phyloP scores from a whole-genome alignment of 148 eudicot genomes.

The Rhododendron vialii region DNA sequence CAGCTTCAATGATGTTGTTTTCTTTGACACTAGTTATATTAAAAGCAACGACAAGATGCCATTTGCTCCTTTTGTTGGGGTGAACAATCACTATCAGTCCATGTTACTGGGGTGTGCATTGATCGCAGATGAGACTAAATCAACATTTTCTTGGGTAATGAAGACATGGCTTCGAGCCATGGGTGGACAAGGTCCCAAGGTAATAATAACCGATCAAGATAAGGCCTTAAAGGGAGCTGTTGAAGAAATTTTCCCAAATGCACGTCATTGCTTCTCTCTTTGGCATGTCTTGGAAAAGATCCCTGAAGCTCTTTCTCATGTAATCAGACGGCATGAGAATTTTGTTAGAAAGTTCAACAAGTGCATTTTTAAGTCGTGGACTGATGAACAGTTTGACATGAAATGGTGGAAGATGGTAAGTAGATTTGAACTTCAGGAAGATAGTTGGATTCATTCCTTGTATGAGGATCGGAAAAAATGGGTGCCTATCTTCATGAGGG shows the following conservation, averaged over 20 bases:
- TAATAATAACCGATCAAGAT: slow-evolving; percentile 47
- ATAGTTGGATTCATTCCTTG: slow-evolving; percentile 44
- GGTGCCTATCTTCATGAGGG: slow-evolving; percentile 44
- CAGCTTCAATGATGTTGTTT: slow-evolving; percentile 41
- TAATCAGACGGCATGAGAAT: slow-evolving; percentile 33
- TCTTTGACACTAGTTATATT: slow-evolving; percentile 40
- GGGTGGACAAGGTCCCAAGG: slow-evolving; percentile 46
- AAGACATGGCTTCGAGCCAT: slow-evolving; percentile 60
- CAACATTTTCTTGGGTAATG: slow-evolving; percentile 54
- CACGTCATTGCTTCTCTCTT: slow-evolving; percentile 50
- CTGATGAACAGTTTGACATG: slow-evolving; percentile 51
- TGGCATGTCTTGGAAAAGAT: slow-evolving; percentile 54
- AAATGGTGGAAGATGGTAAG: slow-evolving; percentile 56
- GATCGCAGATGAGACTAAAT: slow-evolving; percentile 40
- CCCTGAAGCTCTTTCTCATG: slow-evolving; percentile 40
- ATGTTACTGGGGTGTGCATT: slow-evolving; percentile 46
- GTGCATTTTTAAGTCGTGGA: slow-evolving; percentile 45
- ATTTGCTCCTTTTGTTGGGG: slow-evolving; percentile 50
- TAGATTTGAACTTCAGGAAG: slow-evolving; percentile 47
- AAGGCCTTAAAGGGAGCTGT: slow-evolving; percentile 30
- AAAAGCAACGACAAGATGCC: slow-evolving; percentile 41
- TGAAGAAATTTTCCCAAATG: slow-evolving; percentile 37
- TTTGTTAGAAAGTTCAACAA: slow-evolving; percentile 38
- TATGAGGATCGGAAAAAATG: slow-evolving; percentile 48
- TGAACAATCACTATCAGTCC: slow-evolving; percentile 47